phyloP scores from a whole-genome alignment of 2,329 filamentous ascomycete species.

The Ramularia endophylla region DNA sequence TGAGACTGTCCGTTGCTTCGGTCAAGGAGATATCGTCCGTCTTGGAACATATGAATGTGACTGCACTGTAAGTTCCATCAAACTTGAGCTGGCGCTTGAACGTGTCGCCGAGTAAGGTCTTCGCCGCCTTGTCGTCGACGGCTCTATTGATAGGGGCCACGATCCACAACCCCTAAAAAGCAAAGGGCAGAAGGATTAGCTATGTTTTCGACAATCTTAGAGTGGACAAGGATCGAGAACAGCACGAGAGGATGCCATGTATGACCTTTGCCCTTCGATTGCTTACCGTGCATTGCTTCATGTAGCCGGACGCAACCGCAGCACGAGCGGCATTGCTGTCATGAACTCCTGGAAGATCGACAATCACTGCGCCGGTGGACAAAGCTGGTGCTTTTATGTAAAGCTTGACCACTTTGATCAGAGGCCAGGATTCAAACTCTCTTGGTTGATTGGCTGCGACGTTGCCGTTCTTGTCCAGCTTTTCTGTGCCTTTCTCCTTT shows the following conservation, averaged over 20 bases:
- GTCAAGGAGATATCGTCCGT: constrained; percentile 54
- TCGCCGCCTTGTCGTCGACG: constrained; percentile 55
- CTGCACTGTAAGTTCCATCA: constrained; percentile 48
- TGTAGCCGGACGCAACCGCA: constrained; percentile 53
- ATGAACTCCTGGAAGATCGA: constrained; percentile 55
- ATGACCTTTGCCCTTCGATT: too few species aligned
- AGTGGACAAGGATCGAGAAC: too few species aligned
- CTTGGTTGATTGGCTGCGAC: constrained; percentile 23
- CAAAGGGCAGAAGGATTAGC: too few species aligned
- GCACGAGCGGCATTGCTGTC: constrained; percentile 56
- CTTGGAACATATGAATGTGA: constrained; percentile 59
- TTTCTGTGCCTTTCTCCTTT: constrained; percentile 42
- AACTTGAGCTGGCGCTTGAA: constrained; percentile 57
- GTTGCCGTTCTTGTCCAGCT: constrained; percentile 25
- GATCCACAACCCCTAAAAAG: constrained; percentile 57
- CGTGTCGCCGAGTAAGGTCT: constrained; percentile 49
- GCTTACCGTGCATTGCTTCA: constrained; percentile 56
- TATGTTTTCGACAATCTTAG: too few species aligned
- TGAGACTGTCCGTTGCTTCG: constrained; percentile 38
- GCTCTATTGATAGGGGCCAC: constrained; percentile 57
- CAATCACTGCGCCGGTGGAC: constrained; percentile 50
- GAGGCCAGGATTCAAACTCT: constrained; percentile 43
- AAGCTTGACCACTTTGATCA: constrained; percentile 51
- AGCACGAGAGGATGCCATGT: too few species aligned
- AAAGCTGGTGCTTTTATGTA: constrained; percentile 47